Conservation (phyloP, 305 asterid genomes). For the Lippia alba region DNA sequence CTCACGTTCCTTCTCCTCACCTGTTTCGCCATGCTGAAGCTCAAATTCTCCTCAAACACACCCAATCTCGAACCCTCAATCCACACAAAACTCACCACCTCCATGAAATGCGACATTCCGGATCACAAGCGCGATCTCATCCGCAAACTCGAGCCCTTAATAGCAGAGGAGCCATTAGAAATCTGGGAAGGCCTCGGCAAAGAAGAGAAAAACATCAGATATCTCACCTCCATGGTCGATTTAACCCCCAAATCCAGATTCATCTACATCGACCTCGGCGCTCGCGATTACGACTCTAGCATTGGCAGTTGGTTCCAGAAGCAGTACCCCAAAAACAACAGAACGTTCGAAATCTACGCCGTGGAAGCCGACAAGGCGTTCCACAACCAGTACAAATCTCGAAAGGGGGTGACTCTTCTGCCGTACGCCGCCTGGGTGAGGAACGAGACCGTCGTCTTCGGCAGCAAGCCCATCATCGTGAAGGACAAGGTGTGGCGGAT, state of each 20-base stretch:
- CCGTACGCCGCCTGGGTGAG: conserved; percentile 65
- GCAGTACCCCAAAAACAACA: conserved; percentile 59
- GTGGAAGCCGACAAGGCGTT: conserved; percentile 57
- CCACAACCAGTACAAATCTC: conserved; percentile 40
- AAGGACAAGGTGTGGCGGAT: conserved; percentile 43
- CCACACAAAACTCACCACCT: background rate
- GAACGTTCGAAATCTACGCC: conserved; percentile 54
- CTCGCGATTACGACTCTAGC: conserved; percentile 56
- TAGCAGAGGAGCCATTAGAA: conserved; percentile 47
- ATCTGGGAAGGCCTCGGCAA: conserved; percentile 58
- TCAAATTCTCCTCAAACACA: conserved; percentile 14
- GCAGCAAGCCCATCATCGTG: conserved; percentile 46
- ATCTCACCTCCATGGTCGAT: conserved; percentile 50
- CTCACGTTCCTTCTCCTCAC: conserved; percentile 36
- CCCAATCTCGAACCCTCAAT: background rate
- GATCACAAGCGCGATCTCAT: conserved; percentile 37
- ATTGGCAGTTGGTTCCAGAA: conserved; percentile 61
- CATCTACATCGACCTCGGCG: conserved; percentile 60
- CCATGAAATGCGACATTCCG: conserved; percentile 30
- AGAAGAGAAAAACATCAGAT: conserved; percentile 43
- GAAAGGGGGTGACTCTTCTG: conserved; percentile 46
- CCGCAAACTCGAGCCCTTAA: conserved; percentile 45
- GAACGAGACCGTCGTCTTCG: conserved; percentile 56
- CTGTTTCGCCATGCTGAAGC: conserved; percentile 29
- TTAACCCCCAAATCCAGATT: conserved; percentile 39